Conservation (phyloP, 2,329 filamentous ascomycete genomes). For the Fusarium falciforme region DNA sequence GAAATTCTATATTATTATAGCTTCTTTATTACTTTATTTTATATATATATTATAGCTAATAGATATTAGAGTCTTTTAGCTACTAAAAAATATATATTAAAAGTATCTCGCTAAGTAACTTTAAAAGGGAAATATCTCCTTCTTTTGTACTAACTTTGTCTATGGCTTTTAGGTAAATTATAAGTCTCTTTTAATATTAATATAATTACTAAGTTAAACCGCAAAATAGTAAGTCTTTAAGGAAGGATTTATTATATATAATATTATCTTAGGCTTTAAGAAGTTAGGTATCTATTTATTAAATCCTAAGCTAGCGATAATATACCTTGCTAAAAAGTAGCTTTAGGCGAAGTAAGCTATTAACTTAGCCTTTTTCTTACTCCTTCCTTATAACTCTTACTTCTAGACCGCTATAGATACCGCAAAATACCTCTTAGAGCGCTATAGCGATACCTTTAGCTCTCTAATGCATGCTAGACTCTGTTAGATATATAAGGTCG, state of each 20-base stretch:
- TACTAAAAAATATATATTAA: not conserved
- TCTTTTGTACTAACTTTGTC: not conserved
- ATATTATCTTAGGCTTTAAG: not conserved
- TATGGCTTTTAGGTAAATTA: not conserved
- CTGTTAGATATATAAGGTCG: not conserved
- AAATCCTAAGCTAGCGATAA: not conserved
- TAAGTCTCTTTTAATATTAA: not conserved
- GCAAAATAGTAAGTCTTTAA: not conserved
- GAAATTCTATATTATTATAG: not conserved
- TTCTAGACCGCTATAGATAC: not conserved
- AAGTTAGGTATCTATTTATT: not conserved
- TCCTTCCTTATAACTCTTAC: not conserved
- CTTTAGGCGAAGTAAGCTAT: not conserved
- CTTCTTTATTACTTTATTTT: no score
- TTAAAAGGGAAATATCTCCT: not conserved
- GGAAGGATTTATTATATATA: not conserved
- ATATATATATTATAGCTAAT: no score
- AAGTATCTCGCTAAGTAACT: not conserved
- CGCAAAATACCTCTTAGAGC: not conserved
- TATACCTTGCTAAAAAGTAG: not conserved
- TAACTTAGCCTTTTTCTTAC: not conserved
- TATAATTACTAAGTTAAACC: not conserved
- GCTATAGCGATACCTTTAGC: not conserved
- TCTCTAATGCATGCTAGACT: not conserved
- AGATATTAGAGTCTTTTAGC: no score